Percentiles rank a stretch among this genome's conserved stretches.
phyloP scores from a whole-genome alignment of 345 rosid genomes.

The Ceriops decandra region DNA sequence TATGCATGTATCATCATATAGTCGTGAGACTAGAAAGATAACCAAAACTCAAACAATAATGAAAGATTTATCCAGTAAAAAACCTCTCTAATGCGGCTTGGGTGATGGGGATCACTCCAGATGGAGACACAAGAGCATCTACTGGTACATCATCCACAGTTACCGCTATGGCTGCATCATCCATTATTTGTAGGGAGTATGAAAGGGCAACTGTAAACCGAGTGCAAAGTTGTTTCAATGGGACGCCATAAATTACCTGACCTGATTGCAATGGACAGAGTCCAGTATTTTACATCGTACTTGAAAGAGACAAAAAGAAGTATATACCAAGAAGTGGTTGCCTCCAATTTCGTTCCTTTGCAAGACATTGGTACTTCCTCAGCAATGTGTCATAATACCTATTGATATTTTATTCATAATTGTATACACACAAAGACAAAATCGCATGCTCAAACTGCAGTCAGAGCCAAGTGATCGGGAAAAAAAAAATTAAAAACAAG shows the following conservation, averaged over 20 bases:
- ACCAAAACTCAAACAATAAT: background rate
- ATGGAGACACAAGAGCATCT: conserved; percentile 75
- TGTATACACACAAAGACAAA: conserved; percentile 15
- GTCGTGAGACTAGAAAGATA: conserved; percentile 4
- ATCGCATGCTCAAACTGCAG: conserved; percentile 7
- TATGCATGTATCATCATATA: conserved; percentile 12
- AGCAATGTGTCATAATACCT: conserved; percentile 83
- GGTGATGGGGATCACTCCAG: conserved; percentile 62
- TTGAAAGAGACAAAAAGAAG: conserved; percentile 4
- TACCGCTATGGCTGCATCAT: conserved; percentile 60
- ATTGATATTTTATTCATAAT: conserved; percentile 18
- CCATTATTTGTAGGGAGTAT: conserved; percentile 75
- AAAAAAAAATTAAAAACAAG: background rate
- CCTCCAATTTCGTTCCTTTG: conserved; percentile 65
- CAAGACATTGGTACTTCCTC: conserved; percentile 66
- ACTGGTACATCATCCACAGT: conserved; percentile 58
- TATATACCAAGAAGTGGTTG: conserved; percentile 66
- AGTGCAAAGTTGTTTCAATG: conserved; percentile 5
- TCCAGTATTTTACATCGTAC: background rate
- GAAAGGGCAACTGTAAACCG: conserved; percentile 76
- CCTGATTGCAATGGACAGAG: background rate
- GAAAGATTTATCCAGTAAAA: background rate
- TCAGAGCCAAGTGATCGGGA: background rate
- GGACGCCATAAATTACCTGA: background rate
- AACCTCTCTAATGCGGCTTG: conserved; percentile 63